Conservation (phyloP, 2,329 filamentous ascomycete species). For the Calonectria hawksworthii region DNA sequence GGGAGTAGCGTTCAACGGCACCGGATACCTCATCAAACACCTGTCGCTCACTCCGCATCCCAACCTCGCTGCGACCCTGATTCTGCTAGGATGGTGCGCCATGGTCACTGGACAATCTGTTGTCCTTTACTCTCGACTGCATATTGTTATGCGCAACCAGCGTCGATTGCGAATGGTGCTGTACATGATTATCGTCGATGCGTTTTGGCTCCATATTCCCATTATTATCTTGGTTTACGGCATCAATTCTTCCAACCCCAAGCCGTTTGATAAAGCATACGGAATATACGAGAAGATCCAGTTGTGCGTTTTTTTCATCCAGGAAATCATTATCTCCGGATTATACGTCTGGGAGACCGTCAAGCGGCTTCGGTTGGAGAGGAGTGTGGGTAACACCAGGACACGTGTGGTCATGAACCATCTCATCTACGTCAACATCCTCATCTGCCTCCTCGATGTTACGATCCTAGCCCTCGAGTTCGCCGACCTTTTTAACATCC, state of each 20-base stretch:
- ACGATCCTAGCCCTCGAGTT: constrained; percentile 51
- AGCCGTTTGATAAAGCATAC: constrained; percentile 49
- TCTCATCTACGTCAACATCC: constrained; percentile 58
- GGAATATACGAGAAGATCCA: constrained; percentile 67
- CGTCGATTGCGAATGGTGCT: constrained; percentile 63
- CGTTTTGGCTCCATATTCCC: constrained; percentile 65
- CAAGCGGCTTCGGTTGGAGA: constrained; percentile 60
- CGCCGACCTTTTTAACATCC: constrained; percentile 52
- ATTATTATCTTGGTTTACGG: constrained; percentile 70
- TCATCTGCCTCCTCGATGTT: constrained; percentile 57
- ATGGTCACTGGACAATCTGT: constrained; percentile 74
- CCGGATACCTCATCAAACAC: constrained; percentile 61
- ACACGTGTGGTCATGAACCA: constrained; percentile 47
- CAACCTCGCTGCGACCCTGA: constrained; percentile 44
- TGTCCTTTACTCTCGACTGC: constrained; percentile 73
- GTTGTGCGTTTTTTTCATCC: constrained; percentile 67
- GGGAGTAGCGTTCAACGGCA: constrained; percentile 54
- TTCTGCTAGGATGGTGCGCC: constrained; percentile 50
- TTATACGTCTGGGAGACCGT: constrained; percentile 67
- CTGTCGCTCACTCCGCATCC: constrained; percentile 20
- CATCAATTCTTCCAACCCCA: constrained; percentile 52
- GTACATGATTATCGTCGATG: constrained; percentile 70
- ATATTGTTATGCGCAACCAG: constrained; percentile 68
- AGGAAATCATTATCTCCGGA: constrained; percentile 67
- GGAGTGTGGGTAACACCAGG: constrained; percentile 38